Base-by-base conservation (phyloP, 768 basidiomycete species). In the Pleurotus platypus region DNA sequence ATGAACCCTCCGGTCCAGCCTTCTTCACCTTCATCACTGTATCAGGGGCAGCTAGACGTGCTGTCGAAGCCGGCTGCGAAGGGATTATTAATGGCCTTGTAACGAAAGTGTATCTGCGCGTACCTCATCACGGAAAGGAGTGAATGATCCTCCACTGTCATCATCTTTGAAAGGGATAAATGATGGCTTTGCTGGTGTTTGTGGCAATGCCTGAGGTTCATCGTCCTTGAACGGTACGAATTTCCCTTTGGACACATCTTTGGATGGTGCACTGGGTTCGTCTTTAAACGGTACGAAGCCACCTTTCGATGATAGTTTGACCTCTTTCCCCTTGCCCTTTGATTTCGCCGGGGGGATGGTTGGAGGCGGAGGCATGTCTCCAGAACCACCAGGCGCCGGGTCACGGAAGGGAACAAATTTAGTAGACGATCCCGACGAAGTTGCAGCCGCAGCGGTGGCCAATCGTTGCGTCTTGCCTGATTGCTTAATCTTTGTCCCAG, bases 61-160 rank as follows among this genome's bases (percentile, higher is more conserved):
- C 64, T 35, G 70, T 64, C 9, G 75, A 68, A 54, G 68, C 63
- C 5, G 72, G 59, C 63, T 57, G 57, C 43, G 18, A 58, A 27
- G 27, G 58, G 63, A 40, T 27, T 55, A 22, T 35, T 43, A 39
- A 50, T 49, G 39, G 49, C 27, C 55, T 2, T 37, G n/a, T 20
- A 60, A 37, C 54, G 7, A 58, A 20, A 49, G 37, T 11, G 26
- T 11, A 9, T 35, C 8, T 11, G 9, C 30, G 64, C 77, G 71
- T 62, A 86, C 87, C 70, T 89, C 86, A 46, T 92, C 90, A 57
- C 80, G 78, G 71, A 87, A 92, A 12, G 89, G 89, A 46, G 78
- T 82, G 63, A 92, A 90, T 58, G 72, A 35, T 81, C 27, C 24
- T n/a, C n/a, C 27, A 15, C 15, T 3, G 85, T 79, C 22, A 80